Base-by-base conservation (phyloP, 1,139 yeast genomes). In the Geotrichum australiense region DNA sequence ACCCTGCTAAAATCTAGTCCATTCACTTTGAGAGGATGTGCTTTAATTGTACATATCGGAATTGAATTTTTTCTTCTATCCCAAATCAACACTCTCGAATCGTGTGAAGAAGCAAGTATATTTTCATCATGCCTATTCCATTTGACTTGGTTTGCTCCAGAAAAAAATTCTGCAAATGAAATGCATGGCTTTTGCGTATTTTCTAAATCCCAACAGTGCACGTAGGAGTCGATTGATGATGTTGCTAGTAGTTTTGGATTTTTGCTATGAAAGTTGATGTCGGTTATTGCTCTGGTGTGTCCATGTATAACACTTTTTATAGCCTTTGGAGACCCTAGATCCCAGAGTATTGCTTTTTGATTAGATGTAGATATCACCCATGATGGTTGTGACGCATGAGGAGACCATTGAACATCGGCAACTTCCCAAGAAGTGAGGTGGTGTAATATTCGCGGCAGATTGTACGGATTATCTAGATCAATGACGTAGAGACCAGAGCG, bases 321-420 rank as follows among this genome's bases (percentile, higher is more conserved):
- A 7, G 97, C 96, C 54, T 76, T 71, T 0, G 86, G 78, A 50
- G 91, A 66, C 1, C 84, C 77, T 50, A 91, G 65, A 61, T 91
- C 93, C 98, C 98, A 91, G 3, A 91, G 77, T 53, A 91, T 67
- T 0, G 96, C 97, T 62, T 91, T 89, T 57, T 91, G 98, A 59
- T 91, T 91, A 2, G 94, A 83, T 0, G 97, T 87, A 0, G 95
- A 84, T 1, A 89, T 81, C 41, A 93, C 87, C 95, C 96, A 87
- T 14, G 82, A 72, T 0, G 95, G 93, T 49, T 83, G 83, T 0
- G 78, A 71, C 8, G 73, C 70, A 57, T 86, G 94, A 0, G 97
- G 96, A 2, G 94, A 85, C 97, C 98, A 91, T 59, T 91, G 97
- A 1, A 89, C 96, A 59, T 91, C 96, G 0, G 98, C 96, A 2